Evolutionary conservation across 768 basidiomycete genomes (phyloP).

Genomic region (Lentinula sp.): DNA sequence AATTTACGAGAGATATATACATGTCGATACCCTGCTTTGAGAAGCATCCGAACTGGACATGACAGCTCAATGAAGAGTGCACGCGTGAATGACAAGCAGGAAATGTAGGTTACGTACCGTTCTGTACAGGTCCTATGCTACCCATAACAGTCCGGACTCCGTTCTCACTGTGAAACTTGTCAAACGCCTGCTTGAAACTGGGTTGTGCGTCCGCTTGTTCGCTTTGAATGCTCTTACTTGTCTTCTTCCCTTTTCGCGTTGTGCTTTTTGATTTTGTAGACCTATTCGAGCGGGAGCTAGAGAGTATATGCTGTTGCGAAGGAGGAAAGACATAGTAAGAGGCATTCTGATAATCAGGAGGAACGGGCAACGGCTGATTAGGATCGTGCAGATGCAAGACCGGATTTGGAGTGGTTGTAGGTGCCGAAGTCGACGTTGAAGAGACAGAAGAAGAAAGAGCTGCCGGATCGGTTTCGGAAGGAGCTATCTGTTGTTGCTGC

Average conservation of each 20-base stretch:
- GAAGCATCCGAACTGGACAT: conserved; percentile 77
- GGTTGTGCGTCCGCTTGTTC: conserved; percentile 44
- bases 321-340: conserved; percentile 65
- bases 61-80: background rate
- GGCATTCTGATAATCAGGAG: conserved; percentile 61
- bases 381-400: conserved; percentile 65
- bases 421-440: background rate
- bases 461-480: conserved; percentile 15
- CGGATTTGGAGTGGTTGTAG: conserved; percentile 23
- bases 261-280: conserved; percentile 26
- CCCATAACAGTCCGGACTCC: conserved; percentile 92
- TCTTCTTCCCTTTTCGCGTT: conserved; percentile 33
- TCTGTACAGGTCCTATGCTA: conserved; percentile 82
- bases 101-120: conserved; percentile 45
- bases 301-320: conserved; percentile 20
- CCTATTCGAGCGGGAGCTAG: conserved; percentile 24
- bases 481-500: conserved; percentile 34
- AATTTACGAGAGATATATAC: conserved; percentile 96
- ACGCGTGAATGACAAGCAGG: background rate
- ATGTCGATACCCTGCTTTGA: conserved; percentile 87
- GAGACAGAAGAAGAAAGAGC: background rate
- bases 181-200: conserved; percentile 68
- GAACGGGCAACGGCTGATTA: conserved; percentile 46
- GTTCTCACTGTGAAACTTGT: conserved; percentile 84
- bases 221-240: conserved; percentile 18